Evolutionary conservation across 495 filamentous ascomycete species (phyloP).

Genomic region (Glonium stellatum): DNA sequence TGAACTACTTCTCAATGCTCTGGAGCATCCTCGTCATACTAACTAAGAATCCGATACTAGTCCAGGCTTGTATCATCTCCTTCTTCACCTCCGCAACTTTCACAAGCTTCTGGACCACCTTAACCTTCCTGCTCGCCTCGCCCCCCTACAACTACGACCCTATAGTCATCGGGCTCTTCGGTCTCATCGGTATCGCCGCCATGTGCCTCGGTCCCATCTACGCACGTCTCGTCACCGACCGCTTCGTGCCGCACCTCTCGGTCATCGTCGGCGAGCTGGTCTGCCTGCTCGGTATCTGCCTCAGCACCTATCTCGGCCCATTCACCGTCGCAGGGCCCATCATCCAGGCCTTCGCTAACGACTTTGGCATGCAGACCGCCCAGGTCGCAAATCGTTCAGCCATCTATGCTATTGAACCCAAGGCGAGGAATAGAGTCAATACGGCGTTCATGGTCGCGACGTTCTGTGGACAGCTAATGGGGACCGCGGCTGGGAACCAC

Average conservation of each 20-base stretch:
- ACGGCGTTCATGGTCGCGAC: slow-evolving; percentile 73
- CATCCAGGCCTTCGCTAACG: slow-evolving; percentile 63
- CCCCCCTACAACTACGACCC: slow-evolving; percentile 62
- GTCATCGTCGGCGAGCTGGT: slow-evolving; percentile 55
- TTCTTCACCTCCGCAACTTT: slow-evolving; percentile 53
- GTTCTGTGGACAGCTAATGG: slow-evolving; percentile 70
- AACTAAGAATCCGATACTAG: slow-evolving; percentile 56
- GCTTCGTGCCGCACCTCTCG: slow-evolving; percentile 57
- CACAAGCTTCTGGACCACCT: slow-evolving; percentile 74
- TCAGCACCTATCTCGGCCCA: slow-evolving; percentile 67
- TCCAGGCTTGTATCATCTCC: slow-evolving; percentile 56
- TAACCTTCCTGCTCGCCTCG: slow-evolving; percentile 68
- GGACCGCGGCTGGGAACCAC: slow-evolving; percentile 64
- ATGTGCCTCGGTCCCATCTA: slow-evolving; percentile 62
- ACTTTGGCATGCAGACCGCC: slow-evolving; percentile 66
- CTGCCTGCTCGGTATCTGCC: slow-evolving; percentile 54
- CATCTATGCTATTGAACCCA: slow-evolving; percentile 66
- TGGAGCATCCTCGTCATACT: slow-evolving; percentile 56
- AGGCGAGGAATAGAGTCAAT: slow-evolving; percentile 69
- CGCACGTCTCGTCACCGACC: slow-evolving; percentile 63
- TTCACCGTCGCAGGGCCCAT: slow-evolving; percentile 67
- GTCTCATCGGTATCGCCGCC: slow-evolving; percentile 64
- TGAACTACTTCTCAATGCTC: slow-evolving; percentile 62
- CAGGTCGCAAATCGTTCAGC: slow-evolving; percentile 68
- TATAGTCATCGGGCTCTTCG: slow-evolving; percentile 67